phyloP scores from a whole-genome alignment of 2,329 filamentous ascomycete species.

The Phialemonium atrogriseum region DNA sequence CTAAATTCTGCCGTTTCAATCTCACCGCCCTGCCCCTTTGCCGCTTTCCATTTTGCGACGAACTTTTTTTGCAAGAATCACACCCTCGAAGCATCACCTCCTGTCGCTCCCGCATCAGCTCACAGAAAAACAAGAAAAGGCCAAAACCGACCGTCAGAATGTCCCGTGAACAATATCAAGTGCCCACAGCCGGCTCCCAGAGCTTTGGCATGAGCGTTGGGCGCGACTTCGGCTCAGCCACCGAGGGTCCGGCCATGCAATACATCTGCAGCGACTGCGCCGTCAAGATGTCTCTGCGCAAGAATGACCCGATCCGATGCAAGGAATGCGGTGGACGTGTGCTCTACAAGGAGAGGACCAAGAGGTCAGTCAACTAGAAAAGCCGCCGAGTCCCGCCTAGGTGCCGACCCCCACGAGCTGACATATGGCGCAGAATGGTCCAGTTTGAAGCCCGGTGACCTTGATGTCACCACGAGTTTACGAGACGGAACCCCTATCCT shows the following conservation, averaged over 20 bases:
- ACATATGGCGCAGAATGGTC: conserved; percentile 64
- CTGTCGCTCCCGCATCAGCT: conserved; percentile 1
- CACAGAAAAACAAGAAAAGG: neutral
- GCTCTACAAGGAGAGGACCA: conserved; percentile 95
- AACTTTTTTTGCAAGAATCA: neutral
- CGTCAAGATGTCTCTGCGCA: conserved; percentile 64
- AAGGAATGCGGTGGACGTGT: conserved; percentile 92
- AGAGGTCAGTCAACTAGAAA: conserved; percentile 76
- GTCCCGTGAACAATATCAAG: conserved; percentile 72
- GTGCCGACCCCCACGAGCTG: conserved; percentile 8
- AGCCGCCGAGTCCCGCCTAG: no score
- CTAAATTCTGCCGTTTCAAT: neutral
- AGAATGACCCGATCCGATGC: conserved; percentile 76
- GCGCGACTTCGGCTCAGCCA: conserved; percentile 28
- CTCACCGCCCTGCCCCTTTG: no score
- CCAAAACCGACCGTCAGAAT: conserved; percentile 27
- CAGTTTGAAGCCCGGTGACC: conserved; percentile 88
- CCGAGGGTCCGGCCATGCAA: conserved; percentile 48
- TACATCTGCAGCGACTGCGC: conserved; percentile 84
- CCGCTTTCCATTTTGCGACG: neutral
- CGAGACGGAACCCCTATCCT: no score
- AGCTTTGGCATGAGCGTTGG: conserved; percentile 22
- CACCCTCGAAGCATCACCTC: neutral
- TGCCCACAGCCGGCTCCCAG: conserved; percentile 48
- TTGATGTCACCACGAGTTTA: no score